Evolutionary conservation across 2,329 filamentous ascomycete species (phyloP), one percentile per base, ranked within the genome.

Genomic region (Capronia epimyces): DNA sequence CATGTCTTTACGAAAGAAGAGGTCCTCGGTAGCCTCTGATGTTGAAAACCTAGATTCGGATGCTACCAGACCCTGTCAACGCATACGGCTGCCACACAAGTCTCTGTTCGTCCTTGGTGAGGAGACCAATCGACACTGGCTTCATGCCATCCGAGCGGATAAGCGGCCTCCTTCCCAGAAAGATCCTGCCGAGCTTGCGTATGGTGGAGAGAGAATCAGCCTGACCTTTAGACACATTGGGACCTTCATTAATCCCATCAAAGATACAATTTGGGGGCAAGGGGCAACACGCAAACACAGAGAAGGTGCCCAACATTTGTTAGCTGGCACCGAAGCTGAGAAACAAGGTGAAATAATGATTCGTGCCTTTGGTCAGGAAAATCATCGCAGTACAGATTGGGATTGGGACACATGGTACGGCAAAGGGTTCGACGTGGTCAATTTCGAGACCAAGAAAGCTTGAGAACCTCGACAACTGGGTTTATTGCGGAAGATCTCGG

Each of bases 111-210:
- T 86, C 41, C 84, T 97, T 67, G 90, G 90, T 2, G 74, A 89
- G 15, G 66, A 74, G 32, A 95, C 89, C 1, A 98, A 98, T 64
- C 81, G 79, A 70, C 79, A 82, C 60, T 97, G 90, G 88, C 77
- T 96, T 9, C 93, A 98, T 70, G 83, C 83, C n/a, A 96, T 98
- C 65, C 83, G 86, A 43, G 82, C 86, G 37, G 93, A 98, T 69
- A 94, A 90, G 66, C 81, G 93, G 21, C 72, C 79, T 0, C 69
- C 74, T 1, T 69, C 73, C 1, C 85, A 90, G 58, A 90, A 91
- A 67, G 76, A 79, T 0, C 60, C 73, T 0, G 78, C 79, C 4
- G 91, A 97, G 66, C 77, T 82, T 34, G 85, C 86, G 0, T 89
- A 80, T 62, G 74, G 73, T 4, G 86, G 89, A 5, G 82, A 83